Conservation (phyloP, 2,329 filamentous ascomycete genomes). For the Xylariaceae sp. region DNA sequence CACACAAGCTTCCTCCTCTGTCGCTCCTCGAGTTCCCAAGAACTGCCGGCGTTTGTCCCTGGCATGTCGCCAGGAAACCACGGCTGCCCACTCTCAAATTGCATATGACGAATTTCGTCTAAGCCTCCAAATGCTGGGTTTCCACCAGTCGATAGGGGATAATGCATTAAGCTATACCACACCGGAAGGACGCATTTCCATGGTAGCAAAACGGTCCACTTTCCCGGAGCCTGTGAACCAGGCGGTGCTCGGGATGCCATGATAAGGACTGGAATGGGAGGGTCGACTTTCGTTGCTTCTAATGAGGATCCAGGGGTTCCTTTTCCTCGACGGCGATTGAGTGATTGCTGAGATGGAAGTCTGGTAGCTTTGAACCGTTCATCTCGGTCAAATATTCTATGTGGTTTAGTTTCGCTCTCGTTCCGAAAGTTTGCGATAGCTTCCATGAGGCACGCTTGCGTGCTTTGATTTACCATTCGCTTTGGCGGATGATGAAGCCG, state of each 20-base stretch:
- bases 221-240: slow-evolving; percentile 53
- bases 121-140: slow-evolving; percentile 81
- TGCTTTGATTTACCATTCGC: slow-evolving; percentile 30
- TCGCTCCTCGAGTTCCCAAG: slow-evolving; percentile 70
- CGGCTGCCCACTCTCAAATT: slow-evolving; percentile 71
- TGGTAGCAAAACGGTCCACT: slow-evolving; percentile 80
- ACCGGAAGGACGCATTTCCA: slow-evolving; percentile 85
- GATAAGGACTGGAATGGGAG: slow-evolving; percentile 72
- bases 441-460: slow-evolving; percentile 43
- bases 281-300: slow-evolving; percentile 56
- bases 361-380: slow-evolving; percentile 60
- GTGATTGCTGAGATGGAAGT: slow-evolving; percentile 70
- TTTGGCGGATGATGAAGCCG: slow-evolving; percentile 73
- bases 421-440: slow-evolving; percentile 64
- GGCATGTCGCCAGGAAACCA: slow-evolving; percentile 88
- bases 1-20: slow-evolving; percentile 58
- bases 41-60: slow-evolving; percentile 71
- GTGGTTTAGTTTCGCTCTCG: slow-evolving; percentile 44
- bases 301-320: slow-evolving; percentile 61
- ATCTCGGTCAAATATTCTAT: slow-evolving; percentile 64
- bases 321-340: slow-evolving; percentile 70
- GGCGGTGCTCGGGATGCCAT: slow-evolving; percentile 52
- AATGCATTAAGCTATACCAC: slow-evolving; percentile 84
- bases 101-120: slow-evolving; percentile 71
- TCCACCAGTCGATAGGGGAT: slow-evolving; percentile 71